Conservation (phyloP, 768 basidiomycete species). For the Cantharellus anzutake region DNA sequence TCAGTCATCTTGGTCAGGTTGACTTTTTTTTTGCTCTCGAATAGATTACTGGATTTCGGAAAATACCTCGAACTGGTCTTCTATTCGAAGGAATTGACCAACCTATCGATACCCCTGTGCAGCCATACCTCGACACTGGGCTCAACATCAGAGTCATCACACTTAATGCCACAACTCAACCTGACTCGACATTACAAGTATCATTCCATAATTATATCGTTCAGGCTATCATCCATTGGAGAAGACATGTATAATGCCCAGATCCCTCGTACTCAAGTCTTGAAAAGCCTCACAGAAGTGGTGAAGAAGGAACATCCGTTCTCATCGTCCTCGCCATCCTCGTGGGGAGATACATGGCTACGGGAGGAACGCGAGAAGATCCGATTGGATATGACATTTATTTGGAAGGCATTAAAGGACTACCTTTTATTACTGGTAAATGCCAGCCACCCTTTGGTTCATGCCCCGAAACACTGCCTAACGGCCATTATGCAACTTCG, state of each 20-base stretch:
- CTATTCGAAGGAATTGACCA: slow-evolving; percentile 25
- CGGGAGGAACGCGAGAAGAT: slow-evolving; percentile 26
- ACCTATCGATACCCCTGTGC: slow-evolving; percentile 25
- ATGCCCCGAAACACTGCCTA: neutral
- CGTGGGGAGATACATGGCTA: slow-evolving; percentile 15
- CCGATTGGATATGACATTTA: slow-evolving; percentile 39
- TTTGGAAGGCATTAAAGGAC: slow-evolving; percentile 47
- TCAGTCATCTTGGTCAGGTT: neutral
- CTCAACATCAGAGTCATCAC: slow-evolving; percentile 16
- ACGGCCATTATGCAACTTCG: neutral
- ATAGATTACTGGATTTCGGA: slow-evolving; percentile 33
- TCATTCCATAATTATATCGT: slow-evolving; percentile 19
- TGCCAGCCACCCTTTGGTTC: slow-evolving; percentile 1
- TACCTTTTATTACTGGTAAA: slow-evolving; percentile 41
- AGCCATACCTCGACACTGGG: slow-evolving; percentile 19
- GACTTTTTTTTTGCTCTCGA: neutral
- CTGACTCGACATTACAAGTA: slow-evolving; percentile 10
- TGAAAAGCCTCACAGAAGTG: slow-evolving; percentile 11
- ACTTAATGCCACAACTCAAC: slow-evolving; percentile 3
- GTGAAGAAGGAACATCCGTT: slow-evolving; percentile 7
- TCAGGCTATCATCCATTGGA: slow-evolving; percentile 25
- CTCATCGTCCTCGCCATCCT: neutral
- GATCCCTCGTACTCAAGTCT: slow-evolving; percentile 41
- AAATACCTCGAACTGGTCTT: slow-evolving; percentile 38
- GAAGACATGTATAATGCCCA: slow-evolving; percentile 43